phyloP scores from a whole-genome alignment of 768 basidiomycete genomes.

The Lenzites betulinus region DNA sequence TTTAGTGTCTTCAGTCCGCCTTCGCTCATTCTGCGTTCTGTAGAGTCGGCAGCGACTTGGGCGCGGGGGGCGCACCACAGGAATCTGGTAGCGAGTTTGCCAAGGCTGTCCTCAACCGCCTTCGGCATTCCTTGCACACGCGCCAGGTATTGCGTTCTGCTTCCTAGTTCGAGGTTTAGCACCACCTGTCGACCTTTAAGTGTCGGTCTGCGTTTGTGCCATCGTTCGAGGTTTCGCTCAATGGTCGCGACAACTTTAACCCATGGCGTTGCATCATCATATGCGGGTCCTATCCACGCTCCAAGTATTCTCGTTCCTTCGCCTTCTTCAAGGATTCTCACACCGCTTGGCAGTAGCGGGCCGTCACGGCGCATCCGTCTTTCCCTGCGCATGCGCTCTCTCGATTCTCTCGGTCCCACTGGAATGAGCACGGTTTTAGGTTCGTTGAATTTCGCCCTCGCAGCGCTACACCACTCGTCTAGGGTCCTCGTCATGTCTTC shows the following conservation, averaged over 20 bases:
- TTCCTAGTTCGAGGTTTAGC: no score
- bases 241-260: neutral
- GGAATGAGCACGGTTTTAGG: slow-evolving; percentile 48
- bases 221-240: neutral
- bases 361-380: no score
- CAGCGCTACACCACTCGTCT: slow-evolving; percentile 40
- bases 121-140: slow-evolving; percentile 28
- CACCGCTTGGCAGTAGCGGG: no score
- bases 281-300: slow-evolving; percentile 20
- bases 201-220: no score
- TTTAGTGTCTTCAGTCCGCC: neutral
- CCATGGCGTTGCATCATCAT: neutral
- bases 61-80: neutral
- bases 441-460: no score
- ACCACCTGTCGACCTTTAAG: no score
- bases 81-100: neutral
- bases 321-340: no score
- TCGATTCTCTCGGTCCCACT: no score
- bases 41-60: neutral
- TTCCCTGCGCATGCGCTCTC: no score
- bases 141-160: no score
- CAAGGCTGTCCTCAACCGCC: neutral
- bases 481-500: slow-evolving; percentile 31
- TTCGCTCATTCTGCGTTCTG: neutral
- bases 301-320: slow-evolving; percentile 14